Conservation (phyloP, 73 alveolate genomes). For the Tetrahymena malaccensis region DNA sequence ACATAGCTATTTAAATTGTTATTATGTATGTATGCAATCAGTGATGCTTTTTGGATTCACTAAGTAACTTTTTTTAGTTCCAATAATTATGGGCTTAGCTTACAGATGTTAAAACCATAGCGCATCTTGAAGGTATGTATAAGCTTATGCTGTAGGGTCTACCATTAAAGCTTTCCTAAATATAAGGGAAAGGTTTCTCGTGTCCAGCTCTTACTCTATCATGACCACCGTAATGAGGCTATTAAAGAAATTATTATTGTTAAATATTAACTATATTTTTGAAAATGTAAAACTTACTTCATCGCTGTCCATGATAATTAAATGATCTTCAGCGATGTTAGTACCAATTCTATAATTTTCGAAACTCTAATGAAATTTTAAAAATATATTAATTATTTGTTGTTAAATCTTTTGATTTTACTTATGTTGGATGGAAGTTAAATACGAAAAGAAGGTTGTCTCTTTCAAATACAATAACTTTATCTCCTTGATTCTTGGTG, state of each 20-base stretch:
- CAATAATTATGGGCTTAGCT: not conserved
- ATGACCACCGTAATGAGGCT: constrained; percentile 82
- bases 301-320: constrained; percentile 87
- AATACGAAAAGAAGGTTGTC: constrained; percentile 89
- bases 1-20: not conserved
- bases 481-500: constrained; percentile 76
- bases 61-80: not conserved
- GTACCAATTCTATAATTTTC: constrained; percentile 90
- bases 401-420: not conserved
- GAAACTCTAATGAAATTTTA: constrained; percentile 44
- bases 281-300: constrained; percentile 9
- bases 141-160: constrained; percentile 67
- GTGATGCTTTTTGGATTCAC: not conserved
- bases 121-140: constrained; percentile 80
- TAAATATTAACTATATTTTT: not conserved
- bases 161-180: constrained; percentile 49
- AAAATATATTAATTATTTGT: not conserved
- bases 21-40: not conserved
- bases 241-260: not conserved
- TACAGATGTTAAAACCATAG: constrained; percentile 47
- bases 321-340: constrained; percentile 79
- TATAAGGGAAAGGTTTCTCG: constrained; percentile 67
- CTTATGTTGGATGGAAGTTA: constrained; percentile 93
- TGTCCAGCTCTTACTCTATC: constrained; percentile 77
- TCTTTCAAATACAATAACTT: constrained; percentile 84